Percentiles rank a stretch among this genome's conserved stretches.
Evolutionary conservation across 305 asterid species (phyloP).

Genomic region (Rubia balearica): DNA sequence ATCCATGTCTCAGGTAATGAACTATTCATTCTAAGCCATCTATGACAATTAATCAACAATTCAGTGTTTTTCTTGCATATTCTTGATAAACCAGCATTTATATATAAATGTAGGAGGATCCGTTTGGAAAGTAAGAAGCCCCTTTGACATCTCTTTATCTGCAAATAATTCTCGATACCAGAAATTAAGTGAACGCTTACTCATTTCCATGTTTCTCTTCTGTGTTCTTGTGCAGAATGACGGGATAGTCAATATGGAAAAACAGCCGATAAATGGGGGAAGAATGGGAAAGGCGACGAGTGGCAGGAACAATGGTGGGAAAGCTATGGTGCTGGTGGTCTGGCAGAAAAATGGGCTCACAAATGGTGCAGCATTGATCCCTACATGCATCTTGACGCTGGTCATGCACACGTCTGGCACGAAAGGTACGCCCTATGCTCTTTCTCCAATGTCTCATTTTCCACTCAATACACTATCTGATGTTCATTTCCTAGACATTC

Average conservation of each 20-base stretch:
- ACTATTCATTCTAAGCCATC: too few relatives aligned
- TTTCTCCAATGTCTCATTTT: conserved; percentile 4
- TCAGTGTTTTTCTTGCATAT: too few relatives aligned
- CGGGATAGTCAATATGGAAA: conserved; percentile 67
- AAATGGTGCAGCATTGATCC: conserved; percentile 96
- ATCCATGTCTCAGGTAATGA: conserved; percentile 70
- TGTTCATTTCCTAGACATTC: not conserved
- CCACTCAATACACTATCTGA: not conserved
- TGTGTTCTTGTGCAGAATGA: conserved; percentile 36
- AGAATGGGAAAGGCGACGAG: conserved; percentile 70
- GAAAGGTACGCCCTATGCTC: conserved; percentile 49
- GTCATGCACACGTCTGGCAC: conserved; percentile 98
- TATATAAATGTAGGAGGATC: too few relatives aligned
- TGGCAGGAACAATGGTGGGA: conserved; percentile 99
- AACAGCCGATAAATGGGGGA: conserved; percentile 98
- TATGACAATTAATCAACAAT: too few relatives aligned
- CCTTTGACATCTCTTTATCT: too few relatives aligned
- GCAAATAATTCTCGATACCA: not conserved
- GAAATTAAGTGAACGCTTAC: not conserved
- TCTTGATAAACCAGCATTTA: too few relatives aligned
- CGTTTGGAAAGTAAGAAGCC: too few relatives aligned
- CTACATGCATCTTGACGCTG: conserved; percentile 62
- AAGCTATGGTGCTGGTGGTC: conserved; percentile 71
- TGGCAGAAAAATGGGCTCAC: conserved; percentile 88
- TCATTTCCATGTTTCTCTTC: not conserved